Evolutionary conservation across 1,139 yeast genomes (phyloP).

Genomic region (Hyphopichia burtonii): DNA sequence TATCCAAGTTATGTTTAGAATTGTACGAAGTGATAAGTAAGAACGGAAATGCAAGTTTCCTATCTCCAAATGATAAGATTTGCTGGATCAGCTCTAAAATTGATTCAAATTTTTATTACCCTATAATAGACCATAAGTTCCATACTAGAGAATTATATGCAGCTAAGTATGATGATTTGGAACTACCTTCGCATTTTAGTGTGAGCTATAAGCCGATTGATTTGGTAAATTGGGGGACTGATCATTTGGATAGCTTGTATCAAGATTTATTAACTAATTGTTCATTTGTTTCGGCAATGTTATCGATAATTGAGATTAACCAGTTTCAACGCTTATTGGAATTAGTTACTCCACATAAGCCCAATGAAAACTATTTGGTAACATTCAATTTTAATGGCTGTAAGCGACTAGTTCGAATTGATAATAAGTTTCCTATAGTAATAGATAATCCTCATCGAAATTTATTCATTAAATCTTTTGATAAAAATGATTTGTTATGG

Average conservation of each 20-base stretch:
- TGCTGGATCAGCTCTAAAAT: constrained; percentile 47
- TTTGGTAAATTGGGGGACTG: constrained; percentile 17
- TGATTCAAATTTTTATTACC: constrained; percentile 31
- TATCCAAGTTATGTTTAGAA: constrained; percentile 21
- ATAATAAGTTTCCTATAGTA: constrained; percentile 43
- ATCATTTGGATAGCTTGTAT: constrained; percentile 27
- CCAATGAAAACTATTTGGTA: constrained; percentile 34
- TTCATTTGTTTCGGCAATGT: constrained; percentile 68
- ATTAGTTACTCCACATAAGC: constrained; percentile 26
- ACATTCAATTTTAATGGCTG: constrained; percentile 57
- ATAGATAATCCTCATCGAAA: constrained; percentile 16
- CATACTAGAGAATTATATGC: constrained; percentile 10
- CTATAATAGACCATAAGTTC: constrained; percentile 18
- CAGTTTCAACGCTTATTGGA: constrained; percentile 13
- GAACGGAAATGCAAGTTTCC: constrained; percentile 7
- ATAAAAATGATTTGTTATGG: constrained; percentile 48
- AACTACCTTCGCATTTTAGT: background rate
- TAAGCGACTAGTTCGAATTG: constrained; percentile 48
- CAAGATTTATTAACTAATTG: constrained; percentile 71
- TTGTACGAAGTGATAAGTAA: constrained; percentile 17
- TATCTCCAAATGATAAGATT: constrained; percentile 23
- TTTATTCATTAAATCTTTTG: constrained; percentile 38
- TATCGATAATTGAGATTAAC: constrained; percentile 35
- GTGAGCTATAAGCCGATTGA: constrained; percentile 11
- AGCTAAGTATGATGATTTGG: background rate